phyloP scores from a whole-genome alignment of 306 rosid genomes.

The Cicer arietinum region DNA sequence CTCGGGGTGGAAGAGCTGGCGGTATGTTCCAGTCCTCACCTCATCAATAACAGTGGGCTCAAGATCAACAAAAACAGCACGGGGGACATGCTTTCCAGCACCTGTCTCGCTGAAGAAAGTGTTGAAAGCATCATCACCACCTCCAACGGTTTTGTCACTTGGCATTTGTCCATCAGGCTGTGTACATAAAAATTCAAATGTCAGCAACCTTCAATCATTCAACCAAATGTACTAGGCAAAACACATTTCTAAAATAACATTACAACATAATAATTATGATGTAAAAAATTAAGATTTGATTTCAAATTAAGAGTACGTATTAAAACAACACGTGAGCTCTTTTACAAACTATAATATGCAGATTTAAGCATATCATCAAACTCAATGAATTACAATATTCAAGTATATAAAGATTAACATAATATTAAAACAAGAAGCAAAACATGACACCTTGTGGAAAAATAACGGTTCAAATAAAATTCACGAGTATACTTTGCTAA shows the following conservation, averaged over 20 bases:
- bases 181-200: not conserved
- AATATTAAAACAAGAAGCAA: too few species aligned
- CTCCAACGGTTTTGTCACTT: constrained; percentile 78
- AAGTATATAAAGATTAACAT: too few species aligned
- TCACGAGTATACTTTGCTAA: too few species aligned
- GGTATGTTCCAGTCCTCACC: constrained; percentile 88
- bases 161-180: constrained; percentile 99
- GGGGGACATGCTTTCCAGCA: constrained; percentile 89
- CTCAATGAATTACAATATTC: too few species aligned
- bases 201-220: not conserved
- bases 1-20: constrained; percentile 94
- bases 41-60: constrained; percentile 95
- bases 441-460: too few species aligned
- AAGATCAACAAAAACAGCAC: constrained; percentile 85
- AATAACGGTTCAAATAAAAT: too few species aligned
- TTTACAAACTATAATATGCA: not conserved
- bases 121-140: constrained; percentile 93
- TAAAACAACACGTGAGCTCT: not conserved
- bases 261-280: not conserved
- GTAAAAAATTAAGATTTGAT: not conserved
- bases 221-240: not conserved
- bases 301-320: not conserved
- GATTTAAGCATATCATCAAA: not conserved
- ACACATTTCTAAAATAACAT: not conserved
- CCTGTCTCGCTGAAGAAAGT: constrained; percentile 94